Evolutionary conservation across 1,284 basidiomycete species (phyloP).

Genomic region (Puccinia brachypodii): DNA sequence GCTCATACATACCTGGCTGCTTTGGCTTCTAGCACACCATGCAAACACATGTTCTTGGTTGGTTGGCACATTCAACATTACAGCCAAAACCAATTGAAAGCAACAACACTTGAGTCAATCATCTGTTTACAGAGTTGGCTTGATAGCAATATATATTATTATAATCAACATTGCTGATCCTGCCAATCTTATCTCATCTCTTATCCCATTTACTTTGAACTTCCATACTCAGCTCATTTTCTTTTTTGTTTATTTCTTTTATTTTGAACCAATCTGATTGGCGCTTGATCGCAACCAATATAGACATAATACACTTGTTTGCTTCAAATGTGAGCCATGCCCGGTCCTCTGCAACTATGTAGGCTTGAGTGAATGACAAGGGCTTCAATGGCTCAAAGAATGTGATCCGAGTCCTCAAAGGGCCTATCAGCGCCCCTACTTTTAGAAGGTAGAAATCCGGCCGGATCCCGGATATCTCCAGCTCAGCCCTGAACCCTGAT

Average conservation of each 20-base stretch:
- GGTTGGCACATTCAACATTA: constrained; percentile 16
- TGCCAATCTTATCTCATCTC: too few species aligned
- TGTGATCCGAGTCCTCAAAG: neutral
- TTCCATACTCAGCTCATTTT: neutral
- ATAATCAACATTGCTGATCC: neutral
- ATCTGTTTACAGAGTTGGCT: constrained; percentile 1
- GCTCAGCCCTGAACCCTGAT: neutral
- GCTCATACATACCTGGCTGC: constrained; percentile 8
- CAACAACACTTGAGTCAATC: constrained; percentile 1
- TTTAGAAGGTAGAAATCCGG: neutral
- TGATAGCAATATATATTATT: neutral
- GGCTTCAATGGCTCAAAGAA: too few species aligned
- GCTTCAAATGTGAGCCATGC: too few species aligned
- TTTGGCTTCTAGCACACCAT: neutral
- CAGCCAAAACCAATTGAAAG: neutral
- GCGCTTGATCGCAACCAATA: too few species aligned
- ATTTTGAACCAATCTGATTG: neutral
- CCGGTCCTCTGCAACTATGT: neutral
- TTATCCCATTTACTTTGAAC: too few species aligned
- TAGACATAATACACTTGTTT: too few species aligned
- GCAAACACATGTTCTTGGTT: neutral
- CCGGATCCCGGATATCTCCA: neutral
- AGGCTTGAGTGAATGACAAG: neutral
- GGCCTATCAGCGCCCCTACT: neutral
- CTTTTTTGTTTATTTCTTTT: neutral